Base-by-base conservation (phyloP, 306 rosid genomes). In the Gillenia trifoliata region DNA sequence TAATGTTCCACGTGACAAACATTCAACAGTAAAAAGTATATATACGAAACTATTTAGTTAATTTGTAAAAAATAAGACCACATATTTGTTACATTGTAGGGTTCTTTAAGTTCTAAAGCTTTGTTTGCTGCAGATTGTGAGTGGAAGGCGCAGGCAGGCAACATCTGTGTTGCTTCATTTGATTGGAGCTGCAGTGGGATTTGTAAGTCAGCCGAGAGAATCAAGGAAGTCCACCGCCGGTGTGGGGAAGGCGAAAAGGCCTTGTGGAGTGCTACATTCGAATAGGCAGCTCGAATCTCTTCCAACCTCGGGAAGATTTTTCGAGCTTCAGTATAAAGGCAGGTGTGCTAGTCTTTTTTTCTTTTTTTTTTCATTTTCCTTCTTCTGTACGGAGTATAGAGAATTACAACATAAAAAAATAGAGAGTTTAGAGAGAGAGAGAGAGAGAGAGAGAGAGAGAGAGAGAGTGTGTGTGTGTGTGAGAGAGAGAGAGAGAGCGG, bases 91-190 rank as follows among this genome's bases (percentile, higher is more conserved):
- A 38, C 22, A 3, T 77, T 34, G 28, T 71, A 33, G 61, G 68
- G 56, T 54, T 19, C 11, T 34, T 74, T 13, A 5, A 75, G 54
- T 36, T 55, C 47, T 54, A n/a, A 55, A 70, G 3, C 73, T 56
- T 76, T 72, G 66, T 50, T 52, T 52, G 52, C 68, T 91, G 87
- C 93, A 95, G 99, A 95, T 82, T 95, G 99, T 68, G 99, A 95
- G 83, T 95, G 99, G 99, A 95, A 95, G 89, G 99, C 99, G 10
- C 99, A 92, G 71, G 99, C 99, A 43, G 99, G 99, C 75, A 95
- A 95, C 83, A 59, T 89, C n/a, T 95, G 99, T 61, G 98, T 95
- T 50, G 99, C 99, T 45, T 92, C 98, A 13, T 95, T 88, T 36
- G 99, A 95, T 75, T 95, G 99, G 99, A 95, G 72, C 80, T 95